phyloP scores from a whole-genome alignment of 352 stramenopile genomes.

The Phytophthora crassamura region DNA sequence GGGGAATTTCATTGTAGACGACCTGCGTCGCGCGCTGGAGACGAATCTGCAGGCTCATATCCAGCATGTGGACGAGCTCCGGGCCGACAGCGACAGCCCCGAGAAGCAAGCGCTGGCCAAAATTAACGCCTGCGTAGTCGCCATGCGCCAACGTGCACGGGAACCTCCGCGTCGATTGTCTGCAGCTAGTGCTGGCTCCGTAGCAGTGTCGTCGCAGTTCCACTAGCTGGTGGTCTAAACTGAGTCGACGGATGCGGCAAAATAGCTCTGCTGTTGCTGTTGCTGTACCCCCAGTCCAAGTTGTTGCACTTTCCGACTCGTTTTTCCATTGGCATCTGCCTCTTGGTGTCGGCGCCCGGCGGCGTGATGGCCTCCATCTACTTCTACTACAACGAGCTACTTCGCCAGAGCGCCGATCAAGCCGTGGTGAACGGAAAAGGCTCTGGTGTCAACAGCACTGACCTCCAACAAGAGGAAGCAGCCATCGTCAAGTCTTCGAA shows the following conservation, averaged over 20 bases:
- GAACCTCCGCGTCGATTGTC: slow-evolving; percentile 24
- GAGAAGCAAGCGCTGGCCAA: slow-evolving; percentile 54
- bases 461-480: slow-evolving; percentile 2
- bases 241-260: slow-evolving; percentile 10
- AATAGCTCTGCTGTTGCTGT: slow-evolving; percentile 16
- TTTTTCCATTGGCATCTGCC: neutral
- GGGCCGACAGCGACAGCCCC: slow-evolving; percentile 25
- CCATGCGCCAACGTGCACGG: slow-evolving; percentile 46
- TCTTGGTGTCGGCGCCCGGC: neutral
- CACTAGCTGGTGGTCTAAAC: slow-evolving; percentile 26
- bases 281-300: neutral
- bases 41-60: slow-evolving; percentile 39
- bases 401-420: slow-evolving; percentile 31
- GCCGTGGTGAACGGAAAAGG: slow-evolving; percentile 4
- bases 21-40: slow-evolving; percentile 53
- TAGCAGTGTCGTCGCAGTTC: slow-evolving; percentile 11
- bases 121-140: slow-evolving; percentile 48
- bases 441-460: neutral
- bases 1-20: slow-evolving; percentile 61
- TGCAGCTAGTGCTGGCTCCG: slow-evolving; percentile 18
- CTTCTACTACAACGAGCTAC: slow-evolving; percentile 41
- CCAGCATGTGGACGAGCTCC: slow-evolving; percentile 41
- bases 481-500: neutral
- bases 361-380: slow-evolving; percentile 36
- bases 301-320: slow-evolving; percentile 14